phyloP scores from a whole-genome alignment of 768 basidiomycete genomes.

The Leccinellum luteum region DNA sequence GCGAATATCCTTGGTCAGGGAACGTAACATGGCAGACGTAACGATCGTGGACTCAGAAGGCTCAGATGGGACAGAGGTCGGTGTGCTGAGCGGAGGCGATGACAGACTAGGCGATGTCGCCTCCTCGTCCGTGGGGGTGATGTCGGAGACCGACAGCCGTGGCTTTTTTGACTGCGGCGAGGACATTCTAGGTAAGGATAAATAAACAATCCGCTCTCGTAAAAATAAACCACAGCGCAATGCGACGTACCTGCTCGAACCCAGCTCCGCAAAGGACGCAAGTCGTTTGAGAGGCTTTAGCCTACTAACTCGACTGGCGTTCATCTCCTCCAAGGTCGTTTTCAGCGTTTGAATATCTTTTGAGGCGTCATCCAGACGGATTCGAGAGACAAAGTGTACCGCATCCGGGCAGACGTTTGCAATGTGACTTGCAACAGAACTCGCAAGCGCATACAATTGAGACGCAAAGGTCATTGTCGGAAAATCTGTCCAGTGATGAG shows the following conservation, averaged over 20 bases:
- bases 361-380: conserved; percentile 25
- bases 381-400: conserved; percentile 13
- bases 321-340: conserved; percentile 37
- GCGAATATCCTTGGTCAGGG: conserved; percentile 30
- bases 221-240: background rate
- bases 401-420: conserved; percentile 10
- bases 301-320: conserved; percentile 38
- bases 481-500: conserved; percentile 25
- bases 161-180: conserved; percentile 39
- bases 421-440: conserved; percentile 28
- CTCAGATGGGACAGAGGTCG: conserved; percentile 40
- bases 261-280: conserved; percentile 41
- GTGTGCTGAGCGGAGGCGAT: conserved; percentile 48
- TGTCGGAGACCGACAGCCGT: conserved; percentile 40
- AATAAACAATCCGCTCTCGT: background rate
- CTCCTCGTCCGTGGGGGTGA: conserved; percentile 30
- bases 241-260: conserved; percentile 38
- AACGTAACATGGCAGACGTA: conserved; percentile 64
- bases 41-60: conserved; percentile 37
- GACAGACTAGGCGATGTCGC: conserved; percentile 21
- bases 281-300: conserved; percentile 47
- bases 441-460: conserved; percentile 44
- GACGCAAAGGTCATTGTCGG: conserved; percentile 46
- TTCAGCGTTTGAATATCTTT: conserved; percentile 34
- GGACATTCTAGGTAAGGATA: conserved; percentile 19